Percentiles rank a stretch among this genome's conserved stretches.
phyloP scores from a whole-genome alignment of 768 basidiomycete species.

The Boletus speciosus region DNA sequence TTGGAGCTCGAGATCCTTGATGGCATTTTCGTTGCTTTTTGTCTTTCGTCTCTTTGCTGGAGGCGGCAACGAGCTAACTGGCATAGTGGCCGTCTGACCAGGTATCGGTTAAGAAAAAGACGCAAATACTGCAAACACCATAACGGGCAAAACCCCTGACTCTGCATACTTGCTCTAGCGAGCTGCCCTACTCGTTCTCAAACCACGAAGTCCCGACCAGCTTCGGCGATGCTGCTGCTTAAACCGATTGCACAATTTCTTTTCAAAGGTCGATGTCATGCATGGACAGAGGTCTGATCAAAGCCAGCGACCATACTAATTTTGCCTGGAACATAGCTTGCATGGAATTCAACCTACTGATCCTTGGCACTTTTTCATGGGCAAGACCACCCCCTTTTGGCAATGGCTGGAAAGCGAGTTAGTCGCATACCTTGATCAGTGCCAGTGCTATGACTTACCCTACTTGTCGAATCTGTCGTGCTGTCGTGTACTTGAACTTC shows the following conservation, averaged over 20 bases:
- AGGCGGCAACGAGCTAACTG: conserved; percentile 48
- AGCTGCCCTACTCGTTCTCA: not conserved
- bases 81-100: conserved; percentile 16
- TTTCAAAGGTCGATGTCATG: not conserved
- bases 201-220: not conserved
- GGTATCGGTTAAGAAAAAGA: not conserved
- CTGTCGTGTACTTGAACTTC: not conserved
- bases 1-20: conserved; percentile 51
- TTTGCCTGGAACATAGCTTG: not conserved
- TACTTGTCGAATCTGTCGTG: not conserved
- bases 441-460: not conserved
- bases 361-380: not conserved
- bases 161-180: not conserved
- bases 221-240: not conserved
- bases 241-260: not conserved
- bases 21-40: conserved; percentile 18
- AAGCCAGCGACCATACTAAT: not conserved
- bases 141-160: conserved; percentile 3
- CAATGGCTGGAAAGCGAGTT: not conserved
- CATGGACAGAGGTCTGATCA: not conserved
- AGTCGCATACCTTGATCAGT: not conserved
- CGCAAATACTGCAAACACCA: not conserved
- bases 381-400: not conserved
- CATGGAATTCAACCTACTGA: not conserved
- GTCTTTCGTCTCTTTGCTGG: conserved; percentile 50